Percentiles rank a stretch among this genome's conserved stretches.
Evolutionary conservation across 345 rosid species (phyloP).

Genomic region (Syzygium oleosum): DNA sequence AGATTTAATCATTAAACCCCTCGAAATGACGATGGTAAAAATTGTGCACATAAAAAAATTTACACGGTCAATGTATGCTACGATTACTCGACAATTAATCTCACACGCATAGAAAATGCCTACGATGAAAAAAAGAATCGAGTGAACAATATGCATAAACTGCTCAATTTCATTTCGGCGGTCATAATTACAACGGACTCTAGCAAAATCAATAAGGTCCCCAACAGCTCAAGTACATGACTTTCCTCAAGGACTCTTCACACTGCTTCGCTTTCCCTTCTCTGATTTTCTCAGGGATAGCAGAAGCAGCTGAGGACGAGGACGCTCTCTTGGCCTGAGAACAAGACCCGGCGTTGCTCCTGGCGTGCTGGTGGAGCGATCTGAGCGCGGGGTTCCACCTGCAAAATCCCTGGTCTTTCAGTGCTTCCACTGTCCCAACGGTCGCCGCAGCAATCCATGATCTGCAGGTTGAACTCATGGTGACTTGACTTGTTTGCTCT

Average conservation of each 20-base stretch:
- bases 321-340: constrained; percentile 25
- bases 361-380: constrained; percentile 6
- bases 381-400: constrained; percentile 13
- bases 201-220: constrained; percentile 8
- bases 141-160: not conserved
- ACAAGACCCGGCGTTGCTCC: constrained; percentile 19
- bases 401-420: constrained; percentile 20
- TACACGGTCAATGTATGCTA: not conserved
- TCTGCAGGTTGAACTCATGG: not conserved
- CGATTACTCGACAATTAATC: not conserved
- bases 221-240: constrained; percentile 21
- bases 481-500: not conserved
- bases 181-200: not conserved
- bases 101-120: not conserved
- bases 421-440: constrained; percentile 15
- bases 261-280: constrained; percentile 1
- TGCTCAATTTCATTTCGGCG: not conserved
- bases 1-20: not conserved
- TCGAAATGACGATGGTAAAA: too few relatives aligned
- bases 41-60: not conserved
- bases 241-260: constrained; percentile 15
- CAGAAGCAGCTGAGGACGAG: constrained; percentile 16
- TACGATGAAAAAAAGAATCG: not conserved
- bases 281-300: constrained; percentile 10
- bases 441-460: constrained; percentile 7